Conservation (phyloP, 805 yeast genomes). For the Myxozyma neglecta region DNA sequence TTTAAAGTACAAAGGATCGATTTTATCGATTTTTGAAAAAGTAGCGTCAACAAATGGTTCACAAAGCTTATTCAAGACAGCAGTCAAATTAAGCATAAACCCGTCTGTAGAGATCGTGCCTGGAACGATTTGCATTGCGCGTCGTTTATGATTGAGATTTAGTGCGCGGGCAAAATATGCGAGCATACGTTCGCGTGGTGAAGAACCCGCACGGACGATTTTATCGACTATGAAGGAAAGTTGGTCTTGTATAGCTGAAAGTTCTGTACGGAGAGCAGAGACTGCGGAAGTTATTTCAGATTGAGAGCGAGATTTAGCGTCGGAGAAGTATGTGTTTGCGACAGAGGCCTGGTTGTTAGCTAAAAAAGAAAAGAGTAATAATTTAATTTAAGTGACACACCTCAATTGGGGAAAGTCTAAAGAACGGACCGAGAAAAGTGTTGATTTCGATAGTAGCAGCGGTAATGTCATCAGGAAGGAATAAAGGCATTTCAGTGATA, state of each 20-base stretch:
- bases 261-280: conserved; percentile 65
- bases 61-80: conserved; percentile 67
- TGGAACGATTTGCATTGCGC: conserved; percentile 78
- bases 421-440: conserved; percentile 74
- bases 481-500: conserved; percentile 59
- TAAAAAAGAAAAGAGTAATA: too few relatives aligned
- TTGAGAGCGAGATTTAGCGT: conserved; percentile 40
- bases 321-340: conserved; percentile 30
- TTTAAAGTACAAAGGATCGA: conserved; percentile 68
- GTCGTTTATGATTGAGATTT: conserved; percentile 82
- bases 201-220: conserved; percentile 69
- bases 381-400: too few relatives aligned
- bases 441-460: conserved; percentile 58
- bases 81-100: conserved; percentile 73
- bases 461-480: conserved; percentile 47
- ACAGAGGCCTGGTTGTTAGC: conserved; percentile 15
- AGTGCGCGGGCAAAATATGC: conserved; percentile 69
- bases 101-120: conserved; percentile 71
- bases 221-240: conserved; percentile 70
- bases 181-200: conserved; percentile 63
- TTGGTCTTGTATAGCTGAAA: conserved; percentile 50
- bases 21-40: conserved; percentile 62
- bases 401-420: conserved; percentile 71
- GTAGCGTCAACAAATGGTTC: conserved; percentile 77
- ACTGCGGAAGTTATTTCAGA: conserved; percentile 52